These are phyloP conservation scores for Agaricus subrufescens DNA, from an alignment of 768 basidiomycete species.

Conservation along the genomic window DNA sequence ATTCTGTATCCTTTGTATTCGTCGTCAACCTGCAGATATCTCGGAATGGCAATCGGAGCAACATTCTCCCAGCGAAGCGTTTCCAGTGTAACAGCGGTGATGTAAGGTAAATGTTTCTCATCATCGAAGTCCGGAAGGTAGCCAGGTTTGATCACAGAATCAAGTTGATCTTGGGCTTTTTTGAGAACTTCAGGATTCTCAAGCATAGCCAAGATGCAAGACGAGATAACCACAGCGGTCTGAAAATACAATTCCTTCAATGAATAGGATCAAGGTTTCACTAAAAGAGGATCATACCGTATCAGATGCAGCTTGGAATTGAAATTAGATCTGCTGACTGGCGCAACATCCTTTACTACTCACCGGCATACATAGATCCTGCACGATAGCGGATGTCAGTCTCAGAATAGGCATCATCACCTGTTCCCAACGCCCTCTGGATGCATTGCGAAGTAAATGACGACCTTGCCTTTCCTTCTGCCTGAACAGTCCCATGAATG, in stretches of 20 bases:
- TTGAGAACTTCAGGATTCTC: constrained; percentile 18
- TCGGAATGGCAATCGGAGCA: constrained; percentile 19
- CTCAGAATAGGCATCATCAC: constrained; percentile 13
- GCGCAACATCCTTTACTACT: not conserved
- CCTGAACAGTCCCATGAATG: constrained; percentile 6
- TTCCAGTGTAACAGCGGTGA: constrained; percentile 26
- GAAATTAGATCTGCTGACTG: not conserved
- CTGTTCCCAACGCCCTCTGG: constrained; percentile 3
- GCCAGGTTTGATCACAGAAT: constrained; percentile 23
- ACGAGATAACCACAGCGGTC: not conserved
- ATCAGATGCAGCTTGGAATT: constrained; percentile 14
- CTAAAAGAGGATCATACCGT: constrained; percentile 8
- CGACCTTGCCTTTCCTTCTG: constrained; percentile 9
- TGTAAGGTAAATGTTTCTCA: constrained; percentile 21
- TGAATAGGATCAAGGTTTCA: not conserved
- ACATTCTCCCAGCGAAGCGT: constrained; percentile 22
- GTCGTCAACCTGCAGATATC: constrained; percentile 20
- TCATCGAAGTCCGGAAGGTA: constrained; percentile 29
- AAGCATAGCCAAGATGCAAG: constrained; percentile 5
- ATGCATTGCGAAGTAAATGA: constrained; percentile 16
- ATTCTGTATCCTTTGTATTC: constrained; percentile 26
- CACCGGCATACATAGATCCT: constrained; percentile 19
- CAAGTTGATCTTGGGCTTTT: constrained; percentile 30
- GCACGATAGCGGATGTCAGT: constrained; percentile 17
- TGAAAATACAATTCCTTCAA: not conserved